Evolutionary conservation across 768 basidiomycete species (phyloP).

Genomic region (Fomitopsis pulvina): DNA sequence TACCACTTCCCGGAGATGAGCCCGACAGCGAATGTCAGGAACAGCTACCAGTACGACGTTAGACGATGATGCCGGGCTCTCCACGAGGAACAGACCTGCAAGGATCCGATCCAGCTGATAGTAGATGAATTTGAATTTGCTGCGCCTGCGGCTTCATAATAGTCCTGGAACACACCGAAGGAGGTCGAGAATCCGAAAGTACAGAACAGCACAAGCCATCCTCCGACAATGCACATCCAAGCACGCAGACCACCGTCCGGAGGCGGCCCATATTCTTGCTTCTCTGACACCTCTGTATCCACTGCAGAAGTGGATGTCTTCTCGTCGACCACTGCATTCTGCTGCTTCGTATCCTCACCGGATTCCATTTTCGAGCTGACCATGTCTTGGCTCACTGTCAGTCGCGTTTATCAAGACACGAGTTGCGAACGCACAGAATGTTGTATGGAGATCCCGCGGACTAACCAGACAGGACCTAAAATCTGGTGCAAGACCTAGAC

Average conservation of each 20-base stretch:
- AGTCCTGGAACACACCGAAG: constrained; percentile 14
- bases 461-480: neutral
- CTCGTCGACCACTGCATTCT: neutral
- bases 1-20: constrained; percentile 34
- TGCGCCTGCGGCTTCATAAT: constrained; percentile 2
- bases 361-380: neutral
- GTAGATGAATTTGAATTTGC: constrained; percentile 3
- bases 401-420: no score
- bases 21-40: constrained; percentile 36
- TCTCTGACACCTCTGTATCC: neutral
- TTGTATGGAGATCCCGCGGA: neutral
- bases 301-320: neutral
- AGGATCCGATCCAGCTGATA: constrained; percentile 42
- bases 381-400: no score
- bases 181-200: constrained; percentile 10
- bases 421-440: no score
- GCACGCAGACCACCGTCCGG: neutral
- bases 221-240: neutral
- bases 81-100: constrained; percentile 26
- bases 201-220: constrained; percentile 1
- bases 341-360: neutral
- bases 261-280: neutral
- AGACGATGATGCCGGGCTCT: neutral
- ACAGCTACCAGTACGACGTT: constrained; percentile 25
- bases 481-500: neutral